phyloP scores from a whole-genome alignment of 1,284 basidiomycete genomes.

The Ceratobasidium papillatum region DNA sequence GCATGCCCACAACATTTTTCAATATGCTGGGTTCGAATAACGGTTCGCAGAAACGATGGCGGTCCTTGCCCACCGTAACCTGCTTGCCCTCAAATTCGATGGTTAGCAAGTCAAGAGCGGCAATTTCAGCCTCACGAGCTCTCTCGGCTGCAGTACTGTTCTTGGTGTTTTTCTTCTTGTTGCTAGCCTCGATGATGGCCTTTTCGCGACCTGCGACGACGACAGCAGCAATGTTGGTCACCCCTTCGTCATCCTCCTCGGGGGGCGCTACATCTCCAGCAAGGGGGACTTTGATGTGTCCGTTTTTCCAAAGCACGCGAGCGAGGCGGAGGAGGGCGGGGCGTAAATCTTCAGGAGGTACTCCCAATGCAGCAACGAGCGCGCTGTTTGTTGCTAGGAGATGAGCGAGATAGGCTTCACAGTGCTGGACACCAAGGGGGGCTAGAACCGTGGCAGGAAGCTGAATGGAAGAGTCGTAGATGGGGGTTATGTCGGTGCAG shows the following conservation, averaged over 20 bases:
- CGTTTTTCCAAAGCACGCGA: conserved; percentile 66
- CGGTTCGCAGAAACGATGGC: conserved; percentile 91
- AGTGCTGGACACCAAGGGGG: conserved; percentile 75
- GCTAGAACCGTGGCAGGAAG: conserved; percentile 67
- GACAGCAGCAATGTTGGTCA: conserved; percentile 84
- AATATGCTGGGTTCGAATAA: conserved; percentile 66
- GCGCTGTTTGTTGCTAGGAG: conserved; percentile 69
- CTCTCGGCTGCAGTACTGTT: conserved; percentile 80
- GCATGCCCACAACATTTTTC: conserved; percentile 43
- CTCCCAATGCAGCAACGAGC: conserved; percentile 68
- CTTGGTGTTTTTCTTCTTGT: conserved; percentile 60
- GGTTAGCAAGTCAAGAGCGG: conserved; percentile 80
- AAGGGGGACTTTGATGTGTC: conserved; percentile 73
- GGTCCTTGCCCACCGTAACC: conserved; percentile 83
- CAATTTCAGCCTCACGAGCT: conserved; percentile 79
- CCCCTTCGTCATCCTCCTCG: conserved; percentile 81
- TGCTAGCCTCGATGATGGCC: conserved; percentile 82
- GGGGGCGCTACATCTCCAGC: conserved; percentile 67
- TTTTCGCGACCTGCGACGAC: conserved; percentile 82
- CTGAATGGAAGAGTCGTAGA: conserved; percentile 80
- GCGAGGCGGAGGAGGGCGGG: conserved; percentile 66
- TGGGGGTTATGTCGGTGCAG: conserved; percentile 77
- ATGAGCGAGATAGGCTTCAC: conserved; percentile 77
- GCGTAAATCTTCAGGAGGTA: conserved; percentile 58
- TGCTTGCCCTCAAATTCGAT: conserved; percentile 65